Conservation (phyloP, 257 asterid species). For the Asclepias syriaca region DNA sequence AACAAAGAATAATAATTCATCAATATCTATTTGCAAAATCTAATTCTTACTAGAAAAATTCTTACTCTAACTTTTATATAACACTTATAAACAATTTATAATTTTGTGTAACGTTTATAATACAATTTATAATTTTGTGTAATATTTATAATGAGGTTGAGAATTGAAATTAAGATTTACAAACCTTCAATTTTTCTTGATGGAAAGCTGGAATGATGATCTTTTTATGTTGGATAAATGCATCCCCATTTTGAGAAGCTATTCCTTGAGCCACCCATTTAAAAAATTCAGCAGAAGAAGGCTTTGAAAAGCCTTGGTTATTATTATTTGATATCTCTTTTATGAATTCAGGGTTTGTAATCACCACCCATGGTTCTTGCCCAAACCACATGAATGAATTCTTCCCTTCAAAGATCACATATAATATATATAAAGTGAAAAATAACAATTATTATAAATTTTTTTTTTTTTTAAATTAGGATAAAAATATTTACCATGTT, state of each 20-base stretch:
- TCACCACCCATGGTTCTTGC: not conserved
- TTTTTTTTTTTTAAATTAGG: no score
- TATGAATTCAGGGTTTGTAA: conserved; percentile 12
- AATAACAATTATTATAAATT: no score
- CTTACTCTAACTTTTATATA: no score
- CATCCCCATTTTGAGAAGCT: not conserved
- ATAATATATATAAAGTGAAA: no score
- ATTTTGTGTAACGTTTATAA: no score
- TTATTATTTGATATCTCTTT: conserved; percentile 4
- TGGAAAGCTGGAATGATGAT: conserved; percentile 48
- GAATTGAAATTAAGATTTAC: no score
- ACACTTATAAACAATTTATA: no score
- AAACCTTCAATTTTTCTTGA: conserved; percentile 45
- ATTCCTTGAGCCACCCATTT: not conserved
- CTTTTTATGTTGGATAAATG: conserved; percentile 37
- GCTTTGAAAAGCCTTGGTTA: not conserved
- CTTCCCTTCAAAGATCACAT: conserved; percentile 5
- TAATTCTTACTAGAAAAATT: no score
- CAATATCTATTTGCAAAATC: no score
- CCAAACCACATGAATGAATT: conserved; percentile 14
- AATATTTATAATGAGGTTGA: no score
- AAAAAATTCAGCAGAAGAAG: not conserved
- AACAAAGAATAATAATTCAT: no score
- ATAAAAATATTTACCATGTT: conserved; percentile 27
- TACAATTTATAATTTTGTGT: no score